phyloP scores from a whole-genome alignment of 1,284 basidiomycete species.

The Wolfiporia cocos region DNA sequence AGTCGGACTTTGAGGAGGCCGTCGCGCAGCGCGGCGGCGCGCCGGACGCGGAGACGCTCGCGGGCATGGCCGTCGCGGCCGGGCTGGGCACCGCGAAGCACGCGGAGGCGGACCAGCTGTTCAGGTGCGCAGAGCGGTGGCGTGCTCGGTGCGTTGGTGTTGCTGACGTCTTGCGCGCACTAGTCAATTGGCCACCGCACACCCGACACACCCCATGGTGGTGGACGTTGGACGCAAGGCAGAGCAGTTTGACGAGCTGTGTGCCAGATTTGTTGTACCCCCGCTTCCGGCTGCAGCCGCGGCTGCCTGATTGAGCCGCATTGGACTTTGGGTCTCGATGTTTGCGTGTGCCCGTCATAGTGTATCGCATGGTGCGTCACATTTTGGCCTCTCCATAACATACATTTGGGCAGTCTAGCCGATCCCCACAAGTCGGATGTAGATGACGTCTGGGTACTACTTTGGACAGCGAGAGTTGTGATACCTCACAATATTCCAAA shows the following conservation, averaged over 20 bases:
- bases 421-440: no score
- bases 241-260: conserved; percentile 65
- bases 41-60: conserved; percentile 63
- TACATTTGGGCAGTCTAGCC: no score
- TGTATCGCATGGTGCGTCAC: no score
- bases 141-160: no score
- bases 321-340: no score
- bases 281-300: conserved; percentile 35
- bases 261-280: conserved; percentile 61
- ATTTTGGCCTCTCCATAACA: no score
- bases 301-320: background rate
- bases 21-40: conserved; percentile 46
- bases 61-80: conserved; percentile 61
- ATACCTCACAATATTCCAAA: no score
- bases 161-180: conserved; percentile 1
- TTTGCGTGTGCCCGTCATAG: no score
- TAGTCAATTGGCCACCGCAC: conserved; percentile 53
- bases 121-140: conserved; percentile 54
- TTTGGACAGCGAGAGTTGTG: no score
- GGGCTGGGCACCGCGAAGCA: conserved; percentile 55
- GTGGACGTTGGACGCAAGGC: conserved; percentile 58
- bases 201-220: conserved; percentile 65
- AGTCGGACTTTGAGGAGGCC: conserved; percentile 82
- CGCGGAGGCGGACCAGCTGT: conserved; percentile 58
- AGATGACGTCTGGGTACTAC: no score